A percentile compares a stretch with the other conserved stretches of the same genome.
Evolutionary conservation across 2,329 filamentous ascomycete genomes (phyloP).

Genomic region (Mycosphaerelloides madeirae): DNA sequence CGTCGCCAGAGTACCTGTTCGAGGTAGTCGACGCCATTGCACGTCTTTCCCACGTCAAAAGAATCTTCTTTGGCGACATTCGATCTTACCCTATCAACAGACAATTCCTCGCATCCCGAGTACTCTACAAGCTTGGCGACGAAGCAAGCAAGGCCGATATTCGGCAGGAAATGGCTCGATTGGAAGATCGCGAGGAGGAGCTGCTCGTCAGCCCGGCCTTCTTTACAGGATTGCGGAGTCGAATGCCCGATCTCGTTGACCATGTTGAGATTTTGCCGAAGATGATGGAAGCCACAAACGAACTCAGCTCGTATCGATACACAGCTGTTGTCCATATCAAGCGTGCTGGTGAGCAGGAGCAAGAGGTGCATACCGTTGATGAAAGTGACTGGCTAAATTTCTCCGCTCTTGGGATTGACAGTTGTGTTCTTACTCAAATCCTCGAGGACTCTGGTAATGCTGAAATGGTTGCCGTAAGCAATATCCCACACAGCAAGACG

Average conservation of each 20-base stretch:
- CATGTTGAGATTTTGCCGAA: conserved; percentile 15
- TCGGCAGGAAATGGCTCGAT: conserved; percentile 3
- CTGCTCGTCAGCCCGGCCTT: conserved; percentile 9
- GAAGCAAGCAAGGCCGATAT: conserved; percentile 1
- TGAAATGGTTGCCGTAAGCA: conserved; percentile 7
- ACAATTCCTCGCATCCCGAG: conserved; percentile 7
- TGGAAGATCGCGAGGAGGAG: conserved; percentile 9
- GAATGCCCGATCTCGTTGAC: conserved; percentile 3
- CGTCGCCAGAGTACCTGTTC: conserved; percentile 11
- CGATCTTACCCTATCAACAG: conserved; percentile 9
- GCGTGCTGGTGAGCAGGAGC: not conserved
- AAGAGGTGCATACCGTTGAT: not conserved
- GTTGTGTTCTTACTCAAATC: not conserved
- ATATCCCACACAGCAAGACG: conserved; percentile 11
- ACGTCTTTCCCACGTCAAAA: not conserved
- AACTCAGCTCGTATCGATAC: conserved; percentile 13
- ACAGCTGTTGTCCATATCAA: conserved; percentile 7
- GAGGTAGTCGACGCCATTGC: conserved; percentile 4
- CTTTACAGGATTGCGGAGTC: conserved; percentile 7
- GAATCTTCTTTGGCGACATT: conserved; percentile 13
- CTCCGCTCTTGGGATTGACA: not conserved
- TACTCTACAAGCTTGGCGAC: conserved; percentile 7
- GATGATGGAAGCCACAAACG: conserved; percentile 13
- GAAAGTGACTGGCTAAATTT: conserved; percentile 8
- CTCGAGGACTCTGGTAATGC: not conserved